These are phyloP conservation scores for Isatis lusitanica DNA, from an alignment of 441 rosid species.

Conservation along the genomic window DNA sequence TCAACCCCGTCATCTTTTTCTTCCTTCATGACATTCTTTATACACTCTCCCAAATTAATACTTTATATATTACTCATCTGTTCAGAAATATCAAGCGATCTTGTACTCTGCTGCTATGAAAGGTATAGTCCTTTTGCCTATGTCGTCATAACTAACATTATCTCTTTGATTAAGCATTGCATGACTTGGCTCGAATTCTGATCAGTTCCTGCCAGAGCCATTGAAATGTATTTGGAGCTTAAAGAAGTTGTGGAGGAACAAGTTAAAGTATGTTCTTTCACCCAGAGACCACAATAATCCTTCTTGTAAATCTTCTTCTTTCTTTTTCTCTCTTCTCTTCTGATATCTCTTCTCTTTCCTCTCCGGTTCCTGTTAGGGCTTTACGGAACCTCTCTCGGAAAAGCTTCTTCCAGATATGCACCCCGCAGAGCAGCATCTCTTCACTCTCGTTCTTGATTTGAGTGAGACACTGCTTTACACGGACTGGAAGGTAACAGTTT, in stretches of 20 bases:
- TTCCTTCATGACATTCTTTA: not conserved
- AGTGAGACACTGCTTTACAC: constrained; percentile 89
- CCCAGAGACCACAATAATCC: not conserved
- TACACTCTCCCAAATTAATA: not conserved
- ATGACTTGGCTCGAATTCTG: constrained; percentile 11
- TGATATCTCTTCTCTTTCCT: not conserved
- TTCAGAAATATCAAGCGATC: constrained; percentile 60
- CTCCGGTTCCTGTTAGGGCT: constrained; percentile 50
- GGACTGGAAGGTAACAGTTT: constrained; percentile 78
- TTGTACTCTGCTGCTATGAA: constrained; percentile 69
- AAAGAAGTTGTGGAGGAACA: constrained; percentile 78
- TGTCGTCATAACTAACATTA: not conserved
- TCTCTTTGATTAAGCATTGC: constrained; percentile 13
- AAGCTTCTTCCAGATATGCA: constrained; percentile 97
- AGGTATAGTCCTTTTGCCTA: constrained; percentile 41
- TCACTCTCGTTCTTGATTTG: constrained; percentile 93
- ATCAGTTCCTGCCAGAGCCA: constrained; percentile 76
- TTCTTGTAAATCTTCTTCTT: not conserved
- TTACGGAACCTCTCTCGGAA: constrained; percentile 89
- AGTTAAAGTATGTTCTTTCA: constrained; percentile 52
- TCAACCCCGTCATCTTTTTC: not conserved
- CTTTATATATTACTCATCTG: not conserved
- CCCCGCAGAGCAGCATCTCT: constrained; percentile 77
- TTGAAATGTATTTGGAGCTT: constrained; percentile 80
- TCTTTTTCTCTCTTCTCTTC: not conserved